Base-by-base conservation (phyloP, 441 rosid species). In the Arabidopsis hybrid region DNA sequence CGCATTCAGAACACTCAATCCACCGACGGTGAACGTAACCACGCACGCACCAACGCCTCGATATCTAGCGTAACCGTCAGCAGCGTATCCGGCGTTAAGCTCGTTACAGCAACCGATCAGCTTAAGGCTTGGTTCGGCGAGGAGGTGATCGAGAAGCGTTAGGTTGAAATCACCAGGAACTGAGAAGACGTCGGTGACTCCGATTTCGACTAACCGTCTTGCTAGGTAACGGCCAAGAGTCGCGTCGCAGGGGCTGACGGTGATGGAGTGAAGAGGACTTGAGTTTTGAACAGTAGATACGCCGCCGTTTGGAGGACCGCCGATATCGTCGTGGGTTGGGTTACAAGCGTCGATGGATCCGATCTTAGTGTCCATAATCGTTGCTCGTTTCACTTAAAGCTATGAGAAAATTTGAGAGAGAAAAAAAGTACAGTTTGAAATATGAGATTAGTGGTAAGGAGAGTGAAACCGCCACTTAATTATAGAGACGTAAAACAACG, bases 131-230 rank as follows among this genome's bases (percentile, higher is more conserved):
- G 96, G 96, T 91, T 92, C 93, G 0, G 90, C 92, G 10, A 90
- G 76, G 40, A 92, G 75, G 65, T 86, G 89, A 57, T 90, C 97
- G 40, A 92, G 94, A 4, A 92, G 94, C 4, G 96, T 87, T 16
- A 90, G 85, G 75, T 92, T 92, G 70, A 90, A 92, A 77, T 92
- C 96, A 0, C 97, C 96, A 2, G 97, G 92, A 59, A 92, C 96
- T 2, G 92, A 49, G 77, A 92, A 92, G 26, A 89, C 84, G 51
- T 91, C 95, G 36, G 61, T 81, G 70, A 86, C 81, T 2, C 97
- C 92, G 17, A 90, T 61, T 60, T 91, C 87, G 2, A 91, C 92
- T 8, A 91, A 87, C 0, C 95, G 87, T 13, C 85, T 85, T 0
- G 90, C 97, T 18, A 91, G 26, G 83, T 91, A 88, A 75, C 91